Conservation (phyloP, 257 asterid genomes). For the Gentiana macrophylla region DNA sequence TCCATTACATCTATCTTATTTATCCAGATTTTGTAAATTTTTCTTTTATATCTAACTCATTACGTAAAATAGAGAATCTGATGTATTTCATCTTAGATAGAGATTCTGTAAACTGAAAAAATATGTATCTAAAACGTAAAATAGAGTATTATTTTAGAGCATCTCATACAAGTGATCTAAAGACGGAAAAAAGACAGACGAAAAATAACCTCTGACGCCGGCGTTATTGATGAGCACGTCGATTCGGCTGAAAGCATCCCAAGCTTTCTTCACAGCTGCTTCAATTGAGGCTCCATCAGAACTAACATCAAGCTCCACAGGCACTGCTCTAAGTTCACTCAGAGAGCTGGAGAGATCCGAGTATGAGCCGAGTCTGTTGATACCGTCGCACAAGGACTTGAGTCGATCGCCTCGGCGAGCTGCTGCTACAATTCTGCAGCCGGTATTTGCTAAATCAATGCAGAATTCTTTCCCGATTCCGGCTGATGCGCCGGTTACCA, state of each 20-base stretch:
- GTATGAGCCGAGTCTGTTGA: constrained; percentile 10
- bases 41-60: no score
- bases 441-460: constrained; percentile 29
- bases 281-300: constrained; percentile 20
- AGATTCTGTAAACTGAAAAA: no score
- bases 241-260: constrained; percentile 42
- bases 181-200: no score
- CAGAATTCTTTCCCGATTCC: constrained; percentile 29
- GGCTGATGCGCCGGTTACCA: constrained; percentile 45
- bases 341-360: no score
- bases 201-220: constrained; percentile 31
- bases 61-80: no score
- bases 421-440: constrained; percentile 40
- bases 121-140: no score
- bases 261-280: constrained; percentile 33
- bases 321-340: constrained; percentile 14
- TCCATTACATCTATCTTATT: no score
- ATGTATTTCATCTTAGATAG: no score
- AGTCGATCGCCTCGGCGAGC: constrained; percentile 38
- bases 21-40: no score
- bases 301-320: constrained; percentile 42
- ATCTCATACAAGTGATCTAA: no score
- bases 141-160: no score
- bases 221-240: constrained; percentile 47
- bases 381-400: constrained; percentile 29